These are phyloP conservation scores for Fonsecaea erecta DNA, from an alignment of 2,329 filamentous ascomycete species.

Conservation along the genomic window DNA sequence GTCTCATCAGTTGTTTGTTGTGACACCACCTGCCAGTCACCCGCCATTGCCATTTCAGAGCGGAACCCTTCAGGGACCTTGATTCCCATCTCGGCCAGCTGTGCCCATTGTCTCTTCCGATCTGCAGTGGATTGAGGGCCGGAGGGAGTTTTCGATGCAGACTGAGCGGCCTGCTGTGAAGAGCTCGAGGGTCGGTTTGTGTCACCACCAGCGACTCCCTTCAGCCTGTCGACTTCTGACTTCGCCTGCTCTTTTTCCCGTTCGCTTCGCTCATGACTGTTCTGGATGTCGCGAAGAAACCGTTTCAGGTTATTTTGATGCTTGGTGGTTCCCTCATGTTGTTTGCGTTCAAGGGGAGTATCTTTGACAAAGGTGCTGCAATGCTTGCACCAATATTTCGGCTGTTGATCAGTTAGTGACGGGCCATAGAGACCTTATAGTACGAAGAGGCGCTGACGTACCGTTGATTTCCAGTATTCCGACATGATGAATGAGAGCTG, in stretches of 20 bases:
- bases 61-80: conserved; percentile 78
- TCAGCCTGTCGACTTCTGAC: conserved; percentile 82
- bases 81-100: conserved; percentile 85
- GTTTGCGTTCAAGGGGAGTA: conserved; percentile 83
- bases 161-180: conserved; percentile 30
- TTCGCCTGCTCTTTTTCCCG: conserved; percentile 81
- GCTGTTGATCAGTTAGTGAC: conserved; percentile 51
- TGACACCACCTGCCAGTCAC: conserved; percentile 80
- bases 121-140: conserved; percentile 61
- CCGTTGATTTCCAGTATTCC: conserved; percentile 97
- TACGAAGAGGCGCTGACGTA: conserved; percentile 40
- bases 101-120: conserved; percentile 80
- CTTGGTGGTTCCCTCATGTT: conserved; percentile 84
- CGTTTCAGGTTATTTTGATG: conserved; percentile 88
- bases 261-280: conserved; percentile 77
- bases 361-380: conserved; percentile 90
- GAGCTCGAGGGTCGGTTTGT: conserved; percentile 44
- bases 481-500: conserved; percentile 65
- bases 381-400: conserved; percentile 98
- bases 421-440: background rate
- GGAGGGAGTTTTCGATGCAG: conserved; percentile 42
- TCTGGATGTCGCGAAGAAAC: conserved; percentile 86
- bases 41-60: conserved; percentile 81
- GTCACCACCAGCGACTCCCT: conserved; percentile 66
- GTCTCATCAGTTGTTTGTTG: conserved; percentile 44